Evolutionary conservation across 176 grass and related monocot species (phyloP).

Genomic region (Eleusine coracana): DNA sequence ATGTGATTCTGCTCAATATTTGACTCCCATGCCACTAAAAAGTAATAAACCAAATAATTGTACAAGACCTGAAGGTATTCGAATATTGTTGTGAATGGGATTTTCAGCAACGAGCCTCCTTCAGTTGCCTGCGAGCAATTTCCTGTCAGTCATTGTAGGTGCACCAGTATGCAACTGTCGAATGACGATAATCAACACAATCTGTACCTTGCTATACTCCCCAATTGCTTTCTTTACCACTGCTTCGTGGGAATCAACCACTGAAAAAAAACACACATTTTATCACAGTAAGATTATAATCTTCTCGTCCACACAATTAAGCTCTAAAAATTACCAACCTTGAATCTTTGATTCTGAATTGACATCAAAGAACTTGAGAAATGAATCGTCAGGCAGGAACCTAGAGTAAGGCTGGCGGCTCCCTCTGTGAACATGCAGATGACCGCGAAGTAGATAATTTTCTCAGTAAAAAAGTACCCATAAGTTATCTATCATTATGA

Average conservation of each 20-base stretch:
- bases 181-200: neutral
- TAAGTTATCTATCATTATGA: neutral
- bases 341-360: conserved; percentile 72
- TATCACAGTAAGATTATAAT: neutral
- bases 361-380: conserved; percentile 75
- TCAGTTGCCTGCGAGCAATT: conserved; percentile 68
- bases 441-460: conserved; percentile 27
- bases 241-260: conserved; percentile 46
- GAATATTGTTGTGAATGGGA: conserved; percentile 93
- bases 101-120: conserved; percentile 79
- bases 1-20: neutral
- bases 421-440: conserved; percentile 48
- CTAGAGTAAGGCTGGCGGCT: conserved; percentile 89
- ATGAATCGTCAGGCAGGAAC: conserved; percentile 82
- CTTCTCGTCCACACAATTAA: neutral
- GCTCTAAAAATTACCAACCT: conserved; percentile 58
- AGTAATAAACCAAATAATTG: conserved; percentile 1
- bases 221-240: conserved; percentile 69
- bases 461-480: neutral
- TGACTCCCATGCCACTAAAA: conserved; percentile 16
- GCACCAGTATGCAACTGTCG: neutral
- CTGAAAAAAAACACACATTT: conserved; percentile 42
- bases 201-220: conserved; percentile 61
- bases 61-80: conserved; percentile 91
- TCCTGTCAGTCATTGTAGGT: neutral